Base-by-base conservation (phyloP, 2,329 filamentous ascomycete species). In the Beauveria caledonica region DNA sequence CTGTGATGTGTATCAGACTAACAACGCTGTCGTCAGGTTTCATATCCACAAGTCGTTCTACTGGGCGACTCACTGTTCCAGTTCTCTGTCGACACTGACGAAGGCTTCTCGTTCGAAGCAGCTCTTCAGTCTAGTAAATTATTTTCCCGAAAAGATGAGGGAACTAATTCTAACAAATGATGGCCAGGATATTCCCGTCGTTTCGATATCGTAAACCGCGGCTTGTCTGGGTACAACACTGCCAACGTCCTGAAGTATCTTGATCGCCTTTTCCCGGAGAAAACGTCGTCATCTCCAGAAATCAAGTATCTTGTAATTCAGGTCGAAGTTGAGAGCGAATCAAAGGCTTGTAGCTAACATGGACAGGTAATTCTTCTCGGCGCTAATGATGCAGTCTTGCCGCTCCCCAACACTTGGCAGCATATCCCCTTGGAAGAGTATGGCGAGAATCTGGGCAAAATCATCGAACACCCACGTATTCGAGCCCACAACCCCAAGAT, bases 41-140 rank as follows among this genome's bases (percentile, higher is more conserved):
- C 82, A 1, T 88, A 88, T 68, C 85, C 87, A 53, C 89, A 92
- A 69, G 79, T 92, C 66, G 78, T 97, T 63, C 84, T 97, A 25
- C 89, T 97, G 63, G 93, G 93, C 59, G 94, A 97, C 75, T 96
- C 90, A 36, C 87, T 97, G 63, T 87, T 93, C 53, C 86, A 97
- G 69, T 78, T 81, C 46, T 82, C 85, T 2, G 82, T 82, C 64
- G 78, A 80, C 40, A 77, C 86, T 53, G 74, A 81, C 11, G 76
- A 83, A 60, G 90, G 88, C 17, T 93, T 92, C 72, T 89, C 82
- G 0, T 89, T 95, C 67, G 84, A 86, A 61, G 83, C 88, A 23
- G 85, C 83, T 17, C 76, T 96, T 3, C 86, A 92, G 70, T 74
- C 83, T 65, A 81, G 88, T 91, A 15, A 42, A 25, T 23, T 1